phyloP scores from a whole-genome alignment of 768 basidiomycete species.

The Lactarius pseudohatsudake region DNA sequence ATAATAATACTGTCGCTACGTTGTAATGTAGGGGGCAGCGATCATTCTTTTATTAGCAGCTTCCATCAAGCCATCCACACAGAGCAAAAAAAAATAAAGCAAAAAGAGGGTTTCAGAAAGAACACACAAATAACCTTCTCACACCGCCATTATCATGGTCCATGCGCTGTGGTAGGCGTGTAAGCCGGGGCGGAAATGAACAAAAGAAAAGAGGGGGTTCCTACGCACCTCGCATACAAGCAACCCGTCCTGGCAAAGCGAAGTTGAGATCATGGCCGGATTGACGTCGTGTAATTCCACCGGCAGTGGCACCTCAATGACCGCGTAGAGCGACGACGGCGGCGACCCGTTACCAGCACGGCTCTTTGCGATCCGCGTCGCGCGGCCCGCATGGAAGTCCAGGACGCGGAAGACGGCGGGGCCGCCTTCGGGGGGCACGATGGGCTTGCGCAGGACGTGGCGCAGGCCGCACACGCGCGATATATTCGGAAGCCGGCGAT shows the following conservation, averaged over 20 bases:
- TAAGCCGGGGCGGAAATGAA: background rate
- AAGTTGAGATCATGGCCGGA: background rate
- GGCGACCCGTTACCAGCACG: background rate
- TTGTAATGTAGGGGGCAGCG: no score
- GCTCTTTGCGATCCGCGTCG: background rate
- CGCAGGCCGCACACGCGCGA: slow-evolving; percentile 11
- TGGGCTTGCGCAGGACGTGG: background rate
- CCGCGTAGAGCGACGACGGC: background rate
- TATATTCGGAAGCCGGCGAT: background rate
- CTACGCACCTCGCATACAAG: slow-evolving; percentile 4
- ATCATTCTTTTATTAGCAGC: background rate
- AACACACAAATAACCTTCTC: background rate
- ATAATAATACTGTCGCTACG: no score
- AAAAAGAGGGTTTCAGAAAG: background rate
- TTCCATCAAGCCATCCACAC: background rate
- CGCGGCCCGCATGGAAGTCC: slow-evolving; percentile 6
- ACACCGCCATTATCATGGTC: background rate
- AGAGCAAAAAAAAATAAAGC: background rate
- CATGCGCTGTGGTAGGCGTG: background rate
- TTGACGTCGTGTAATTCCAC: background rate
- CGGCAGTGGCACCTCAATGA: slow-evolving; percentile 4
- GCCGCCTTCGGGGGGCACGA: background rate
- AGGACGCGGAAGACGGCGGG: background rate
- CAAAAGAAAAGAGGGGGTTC: background rate
- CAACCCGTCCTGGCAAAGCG: slow-evolving; percentile 8